Evolutionary conservation across 2,329 filamentous ascomycete genomes (phyloP).

Genomic region (Cytospora leucostoma): DNA sequence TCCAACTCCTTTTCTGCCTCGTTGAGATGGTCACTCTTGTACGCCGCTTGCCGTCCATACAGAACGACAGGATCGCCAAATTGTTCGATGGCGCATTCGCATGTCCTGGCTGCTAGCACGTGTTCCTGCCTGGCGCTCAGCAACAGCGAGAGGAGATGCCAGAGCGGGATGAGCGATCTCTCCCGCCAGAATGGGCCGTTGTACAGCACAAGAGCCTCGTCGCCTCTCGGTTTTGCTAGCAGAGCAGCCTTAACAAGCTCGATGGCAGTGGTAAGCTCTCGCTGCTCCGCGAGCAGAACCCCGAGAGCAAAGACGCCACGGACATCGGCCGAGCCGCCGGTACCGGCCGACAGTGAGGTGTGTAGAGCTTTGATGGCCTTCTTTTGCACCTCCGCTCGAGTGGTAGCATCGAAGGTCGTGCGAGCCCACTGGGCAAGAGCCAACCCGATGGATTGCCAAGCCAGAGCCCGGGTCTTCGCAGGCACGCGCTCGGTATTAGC

Average conservation of each 20-base stretch:
- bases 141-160: constrained; percentile 87
- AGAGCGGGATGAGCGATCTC: constrained; percentile 71
- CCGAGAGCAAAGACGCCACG: constrained; percentile 80
- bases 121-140: constrained; percentile 87
- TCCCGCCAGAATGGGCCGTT: constrained; percentile 62
- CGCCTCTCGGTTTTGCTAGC: constrained; percentile 55
- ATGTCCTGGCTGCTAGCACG: constrained; percentile 75
- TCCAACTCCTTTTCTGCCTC: constrained; percentile 46
- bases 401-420: constrained; percentile 73
- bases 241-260: constrained; percentile 79
- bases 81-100: constrained; percentile 88
- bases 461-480: constrained; percentile 63
- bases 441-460: constrained; percentile 84
- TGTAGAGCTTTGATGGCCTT: constrained; percentile 77
- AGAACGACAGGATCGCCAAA: constrained; percentile 72
- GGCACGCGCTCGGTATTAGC: constrained; percentile 47
- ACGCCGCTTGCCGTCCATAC: constrained; percentile 64
- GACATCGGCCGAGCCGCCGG: constrained; percentile 66
- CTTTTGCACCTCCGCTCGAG: constrained; percentile 71
- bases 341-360: constrained; percentile 68
- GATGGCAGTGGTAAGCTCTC: constrained; percentile 78
- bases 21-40: constrained; percentile 68
- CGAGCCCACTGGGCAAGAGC: constrained; percentile 86
- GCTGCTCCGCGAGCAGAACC: constrained; percentile 82
- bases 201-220: constrained; percentile 46